A percentile compares a stretch with the other conserved stretches of the same genome.
phyloP scores from a whole-genome alignment of 2,329 filamentous ascomycete species.

The Trichoderma sp. region DNA sequence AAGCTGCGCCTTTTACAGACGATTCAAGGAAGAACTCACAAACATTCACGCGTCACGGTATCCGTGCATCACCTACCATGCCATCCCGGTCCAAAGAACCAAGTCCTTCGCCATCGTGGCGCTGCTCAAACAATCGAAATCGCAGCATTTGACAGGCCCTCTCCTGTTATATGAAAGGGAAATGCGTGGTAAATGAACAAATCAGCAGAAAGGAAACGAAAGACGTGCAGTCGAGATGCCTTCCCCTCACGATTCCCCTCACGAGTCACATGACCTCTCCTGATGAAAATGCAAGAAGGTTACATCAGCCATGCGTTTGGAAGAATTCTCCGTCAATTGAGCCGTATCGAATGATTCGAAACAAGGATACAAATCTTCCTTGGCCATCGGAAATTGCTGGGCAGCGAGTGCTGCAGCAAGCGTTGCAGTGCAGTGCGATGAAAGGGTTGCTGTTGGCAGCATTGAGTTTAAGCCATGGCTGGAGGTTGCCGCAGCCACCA shows the following conservation, averaged over 20 bases:
- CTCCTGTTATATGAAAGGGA: neutral
- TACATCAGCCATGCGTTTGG: neutral
- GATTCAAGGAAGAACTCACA: neutral
- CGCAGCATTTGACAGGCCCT: neutral
- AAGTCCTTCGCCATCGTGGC: neutral
- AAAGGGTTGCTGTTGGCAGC: neutral
- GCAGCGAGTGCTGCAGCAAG: neutral
- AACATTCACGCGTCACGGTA: neutral
- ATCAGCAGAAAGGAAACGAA: neutral
- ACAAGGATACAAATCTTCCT: neutral
- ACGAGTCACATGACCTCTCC: conserved; percentile 20
- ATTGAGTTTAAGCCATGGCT: conserved; percentile 16
- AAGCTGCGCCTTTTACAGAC: neutral
- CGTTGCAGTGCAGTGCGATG: neutral
- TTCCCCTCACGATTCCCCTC: conserved; percentile 20
- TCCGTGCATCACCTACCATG: neutral
- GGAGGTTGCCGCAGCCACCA: conserved; percentile 10
- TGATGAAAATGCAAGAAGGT: conserved; percentile 2
- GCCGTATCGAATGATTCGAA: neutral
- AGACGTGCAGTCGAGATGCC: conserved; percentile 8
- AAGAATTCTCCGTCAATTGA: neutral
- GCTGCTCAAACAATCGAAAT: neutral
- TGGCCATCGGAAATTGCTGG: neutral
- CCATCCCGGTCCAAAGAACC: neutral
- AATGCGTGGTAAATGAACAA: neutral